Evolutionary conservation across 352 stramenopile species (phyloP), one percentile per base, ranked within the genome.

Genomic region (Globisporangium spiculum): DNA sequence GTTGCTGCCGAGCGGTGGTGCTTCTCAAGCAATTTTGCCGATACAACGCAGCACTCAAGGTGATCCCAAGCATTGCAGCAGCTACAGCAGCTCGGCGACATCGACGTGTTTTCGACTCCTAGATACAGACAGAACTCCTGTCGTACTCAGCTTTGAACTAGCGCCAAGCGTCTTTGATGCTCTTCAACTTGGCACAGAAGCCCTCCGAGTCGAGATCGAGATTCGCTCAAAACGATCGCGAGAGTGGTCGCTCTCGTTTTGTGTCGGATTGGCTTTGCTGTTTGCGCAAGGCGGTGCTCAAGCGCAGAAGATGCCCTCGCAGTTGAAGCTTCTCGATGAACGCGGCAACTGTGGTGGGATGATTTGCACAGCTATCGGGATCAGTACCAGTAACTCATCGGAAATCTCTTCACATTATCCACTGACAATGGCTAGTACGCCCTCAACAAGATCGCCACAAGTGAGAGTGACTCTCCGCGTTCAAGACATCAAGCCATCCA

Each of bases 221-320:
- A 46, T 71, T 14, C 60, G 59, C 22, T n/a, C 24, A 4, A 67
- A 60, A 36, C 59, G 66, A 30, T 67, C 20, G 53, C 66, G 60
- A 34, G 38, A 63, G 2, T 67, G 50, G 50, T 63, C 55, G 4
- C 53, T 67, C 10, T 62, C 66, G 14, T 52, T 66, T 26, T 67
- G 66, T 20, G 27, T 64, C 36, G 60, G 54, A 1, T 30, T 71
- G 3, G 53, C 38, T 10, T 36, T 30, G 2, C 36, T 67, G 18
- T 2, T 60, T 30, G 7, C 59, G 27, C 36, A 56, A 6, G 59
- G 24, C 0, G 5, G 24, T 0, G 26, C 1, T 3, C 16, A 27
- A 12, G 24, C 2, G 18, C 38, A 36, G 1, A 18, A 46, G n/a
- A 36, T 27, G 52, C n/a, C 32, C 14, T 50, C 52, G 8, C 41